Conservation (phyloP, 176 grass and related monocot genomes). For the Olyra latifolia region DNA sequence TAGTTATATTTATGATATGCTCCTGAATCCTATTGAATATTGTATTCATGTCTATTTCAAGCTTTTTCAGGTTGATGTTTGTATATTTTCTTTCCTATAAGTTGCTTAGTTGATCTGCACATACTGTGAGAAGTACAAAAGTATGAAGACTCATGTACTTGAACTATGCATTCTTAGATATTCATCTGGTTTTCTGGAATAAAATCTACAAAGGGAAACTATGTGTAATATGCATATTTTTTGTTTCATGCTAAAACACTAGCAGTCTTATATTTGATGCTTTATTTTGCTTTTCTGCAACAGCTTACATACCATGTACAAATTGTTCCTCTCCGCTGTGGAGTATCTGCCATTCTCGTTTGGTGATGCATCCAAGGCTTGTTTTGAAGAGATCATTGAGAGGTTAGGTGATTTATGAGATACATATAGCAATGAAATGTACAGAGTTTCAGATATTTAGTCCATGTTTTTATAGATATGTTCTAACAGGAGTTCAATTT, state of each 20-base stretch:
- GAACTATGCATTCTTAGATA: not conserved
- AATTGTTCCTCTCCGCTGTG: conserved; percentile 87
- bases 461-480: conserved; percentile 1
- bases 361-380: conserved; percentile 60
- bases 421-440: conserved; percentile 7
- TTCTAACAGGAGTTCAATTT: conserved; percentile 9
- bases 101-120: not conserved
- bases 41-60: not conserved
- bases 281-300: conserved; percentile 17
- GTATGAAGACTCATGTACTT: not conserved
- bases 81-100: not conserved
- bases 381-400: conserved; percentile 95
- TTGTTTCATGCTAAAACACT: not conserved
- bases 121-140: not conserved
- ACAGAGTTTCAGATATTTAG: conserved; percentile 1
- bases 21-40: not conserved
- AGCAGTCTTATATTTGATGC: conserved; percentile 5
- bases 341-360: conserved; percentile 90
- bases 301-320: conserved; percentile 87
- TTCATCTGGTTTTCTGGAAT: not conserved
- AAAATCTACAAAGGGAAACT: not conserved
- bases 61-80: not conserved
- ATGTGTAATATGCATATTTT: not conserved
- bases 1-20: not conserved
- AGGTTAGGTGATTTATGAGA: conserved; percentile 54